phyloP scores from a whole-genome alignment of 805 yeast species.

The Metschnikowia drakensbergensis region DNA sequence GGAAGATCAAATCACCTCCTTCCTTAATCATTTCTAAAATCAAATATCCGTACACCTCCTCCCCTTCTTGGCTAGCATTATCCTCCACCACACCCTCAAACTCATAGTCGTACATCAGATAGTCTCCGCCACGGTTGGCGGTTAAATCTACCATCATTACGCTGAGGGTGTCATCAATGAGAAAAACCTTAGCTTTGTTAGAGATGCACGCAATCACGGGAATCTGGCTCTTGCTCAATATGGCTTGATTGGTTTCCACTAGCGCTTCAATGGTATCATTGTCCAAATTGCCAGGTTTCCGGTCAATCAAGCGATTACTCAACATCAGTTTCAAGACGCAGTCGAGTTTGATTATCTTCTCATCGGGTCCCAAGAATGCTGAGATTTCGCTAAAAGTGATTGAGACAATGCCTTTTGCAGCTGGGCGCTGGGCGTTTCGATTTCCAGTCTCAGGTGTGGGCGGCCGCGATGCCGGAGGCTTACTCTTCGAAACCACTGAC shows the following conservation, averaged over 20 bases:
- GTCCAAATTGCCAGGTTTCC: slow-evolving; percentile 19
- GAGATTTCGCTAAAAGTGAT: slow-evolving; percentile 35
- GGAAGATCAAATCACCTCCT: slow-evolving; percentile 52
- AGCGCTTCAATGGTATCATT: slow-evolving; percentile 32
- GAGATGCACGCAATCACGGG: slow-evolving; percentile 40
- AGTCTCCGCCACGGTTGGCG: slow-evolving; percentile 35
- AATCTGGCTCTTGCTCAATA: slow-evolving; percentile 20
- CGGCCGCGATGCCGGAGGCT: neutral
- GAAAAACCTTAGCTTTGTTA: slow-evolving; percentile 39
- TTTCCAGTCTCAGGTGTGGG: neutral
- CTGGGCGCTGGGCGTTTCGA: neutral
- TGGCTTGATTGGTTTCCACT: slow-evolving; percentile 21
- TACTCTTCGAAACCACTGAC: neutral
- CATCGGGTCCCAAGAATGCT: slow-evolving; percentile 27
- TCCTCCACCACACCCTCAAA: slow-evolving; percentile 40
- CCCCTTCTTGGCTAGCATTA: slow-evolving; percentile 28
- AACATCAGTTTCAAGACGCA: slow-evolving; percentile 36
- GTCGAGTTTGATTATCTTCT: slow-evolving; percentile 41
- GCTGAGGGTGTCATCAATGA: slow-evolving; percentile 30
- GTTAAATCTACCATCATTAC: slow-evolving; percentile 37
- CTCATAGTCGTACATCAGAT: slow-evolving; percentile 79
- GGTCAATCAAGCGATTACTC: slow-evolving; percentile 21
- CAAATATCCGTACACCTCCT: slow-evolving; percentile 53
- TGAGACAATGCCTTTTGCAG: neutral
- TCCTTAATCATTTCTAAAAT: slow-evolving; percentile 58